phyloP scores from a whole-genome alignment of 495 filamentous ascomycete genomes.

The Talaromyces stipitatus region DNA sequence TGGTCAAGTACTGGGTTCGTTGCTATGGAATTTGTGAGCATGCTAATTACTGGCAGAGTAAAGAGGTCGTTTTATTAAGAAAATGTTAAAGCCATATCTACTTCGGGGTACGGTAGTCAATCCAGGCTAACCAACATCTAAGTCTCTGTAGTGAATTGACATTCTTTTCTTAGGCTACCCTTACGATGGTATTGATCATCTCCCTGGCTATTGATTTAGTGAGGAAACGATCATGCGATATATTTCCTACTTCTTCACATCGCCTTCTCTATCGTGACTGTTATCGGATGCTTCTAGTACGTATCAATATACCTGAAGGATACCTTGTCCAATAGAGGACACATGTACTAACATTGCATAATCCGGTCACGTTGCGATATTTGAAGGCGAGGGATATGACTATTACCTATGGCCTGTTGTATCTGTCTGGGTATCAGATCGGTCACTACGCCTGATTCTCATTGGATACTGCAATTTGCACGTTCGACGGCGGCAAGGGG shows the following conservation, averaged over 20 bases:
- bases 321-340: neutral
- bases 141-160: neutral
- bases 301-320: constrained; percentile 10
- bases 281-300: constrained; percentile 48
- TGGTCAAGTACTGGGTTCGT: neutral
- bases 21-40: neutral
- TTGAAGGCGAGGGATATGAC: constrained; percentile 40
- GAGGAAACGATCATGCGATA: constrained; percentile 41
- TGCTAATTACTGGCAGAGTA: constrained; percentile 10
- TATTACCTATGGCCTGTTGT: constrained; percentile 45
- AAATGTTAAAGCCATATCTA: constrained; percentile 24
- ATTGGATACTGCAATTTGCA: constrained; percentile 41
- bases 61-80: constrained; percentile 20
- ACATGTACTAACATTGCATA: neutral
- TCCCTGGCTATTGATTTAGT: constrained; percentile 39
- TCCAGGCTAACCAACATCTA: neutral
- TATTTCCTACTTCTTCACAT: constrained; percentile 48
- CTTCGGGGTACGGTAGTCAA: constrained; percentile 31
- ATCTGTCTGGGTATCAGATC: constrained; percentile 44
- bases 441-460: constrained; percentile 38
- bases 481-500: constrained; percentile 13
- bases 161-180: constrained; percentile 31
- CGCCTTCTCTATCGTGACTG: constrained; percentile 37
- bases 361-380: constrained; percentile 40
- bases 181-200: constrained; percentile 39